Percentiles rank a stretch among this genome's conserved stretches.
These are phyloP conservation scores for Thielaviopsis punctulata DNA, from an alignment of 2,329 filamentous ascomycete species.

Conservation along the genomic window DNA sequence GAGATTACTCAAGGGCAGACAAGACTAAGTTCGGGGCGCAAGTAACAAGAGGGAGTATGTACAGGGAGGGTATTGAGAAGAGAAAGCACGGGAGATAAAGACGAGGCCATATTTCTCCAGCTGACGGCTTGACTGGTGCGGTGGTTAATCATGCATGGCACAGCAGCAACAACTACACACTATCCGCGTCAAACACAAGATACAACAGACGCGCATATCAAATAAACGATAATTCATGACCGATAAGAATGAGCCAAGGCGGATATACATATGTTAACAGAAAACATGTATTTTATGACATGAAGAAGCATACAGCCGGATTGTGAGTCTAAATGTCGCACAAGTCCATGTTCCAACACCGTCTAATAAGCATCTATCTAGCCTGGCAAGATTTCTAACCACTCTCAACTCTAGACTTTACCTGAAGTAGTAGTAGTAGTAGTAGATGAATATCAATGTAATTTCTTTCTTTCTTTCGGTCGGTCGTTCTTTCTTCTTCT, in stretches of 20 bases:
- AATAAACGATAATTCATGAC: conserved; percentile 12
- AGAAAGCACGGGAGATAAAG: background rate
- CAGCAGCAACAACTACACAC: background rate
- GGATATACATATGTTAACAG: background rate
- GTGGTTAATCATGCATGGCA: background rate
- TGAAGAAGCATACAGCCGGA: background rate
- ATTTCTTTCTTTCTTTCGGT: too few species aligned
- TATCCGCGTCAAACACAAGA: background rate
- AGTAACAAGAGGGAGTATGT: background rate
- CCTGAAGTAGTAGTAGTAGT: too few species aligned
- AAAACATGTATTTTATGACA: background rate
- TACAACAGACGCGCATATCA: conserved; percentile 5
- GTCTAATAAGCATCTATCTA: background rate
- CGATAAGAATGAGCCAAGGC: background rate
- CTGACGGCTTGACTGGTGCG: background rate
- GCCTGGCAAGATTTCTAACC: background rate
- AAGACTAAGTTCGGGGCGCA: conserved; percentile 45
- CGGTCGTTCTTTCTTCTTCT: too few species aligned
- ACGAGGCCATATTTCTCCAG: background rate
- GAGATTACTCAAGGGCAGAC: conserved; percentile 91
- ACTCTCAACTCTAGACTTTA: background rate
- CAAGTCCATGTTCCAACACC: background rate
- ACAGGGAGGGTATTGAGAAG: conserved; percentile 8
- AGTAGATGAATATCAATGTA: background rate
- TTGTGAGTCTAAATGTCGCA: background rate